These are phyloP conservation scores for Trichoderma koningii DNA, from an alignment of 2,329 filamentous ascomycete species.

Conservation along the genomic window DNA sequence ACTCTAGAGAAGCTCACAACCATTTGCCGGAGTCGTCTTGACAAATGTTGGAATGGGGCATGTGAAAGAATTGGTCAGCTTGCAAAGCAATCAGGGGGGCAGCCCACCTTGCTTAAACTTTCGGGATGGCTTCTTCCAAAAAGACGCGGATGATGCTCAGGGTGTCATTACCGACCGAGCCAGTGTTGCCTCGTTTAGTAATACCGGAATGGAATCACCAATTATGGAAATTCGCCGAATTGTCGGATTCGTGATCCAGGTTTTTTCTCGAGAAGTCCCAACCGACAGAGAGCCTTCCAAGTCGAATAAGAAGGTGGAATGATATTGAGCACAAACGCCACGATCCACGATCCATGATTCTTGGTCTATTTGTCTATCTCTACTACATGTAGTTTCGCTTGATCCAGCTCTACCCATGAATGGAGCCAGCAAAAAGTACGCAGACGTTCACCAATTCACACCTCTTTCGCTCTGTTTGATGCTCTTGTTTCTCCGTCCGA, in stretches of 20 bases:
- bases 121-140: no score
- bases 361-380: not conserved
- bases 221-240: not conserved
- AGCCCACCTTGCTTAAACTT: no score
- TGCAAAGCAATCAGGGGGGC: not conserved
- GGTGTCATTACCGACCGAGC: no score
- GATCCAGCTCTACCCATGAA: not conserved
- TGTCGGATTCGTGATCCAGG: not conserved
- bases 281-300: not conserved
- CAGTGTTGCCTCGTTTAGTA: not conserved
- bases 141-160: no score
- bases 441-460: not conserved
- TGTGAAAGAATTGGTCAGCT: not conserved
- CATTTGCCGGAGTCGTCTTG: no score
- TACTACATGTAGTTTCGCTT: not conserved
- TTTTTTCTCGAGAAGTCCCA: not conserved
- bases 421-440: not conserved
- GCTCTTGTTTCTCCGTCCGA: not conserved
- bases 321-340: not conserved
- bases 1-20: no score
- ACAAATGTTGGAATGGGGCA: not conserved
- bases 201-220: not conserved
- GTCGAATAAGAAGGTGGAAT: not conserved
- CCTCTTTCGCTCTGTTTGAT: not conserved
- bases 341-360: not conserved